Evolutionary conservation across 2,329 filamentous ascomycete species (phyloP), one percentile per base, ranked within the genome.

Genomic region (Neopestalotiopsis sp.): DNA sequence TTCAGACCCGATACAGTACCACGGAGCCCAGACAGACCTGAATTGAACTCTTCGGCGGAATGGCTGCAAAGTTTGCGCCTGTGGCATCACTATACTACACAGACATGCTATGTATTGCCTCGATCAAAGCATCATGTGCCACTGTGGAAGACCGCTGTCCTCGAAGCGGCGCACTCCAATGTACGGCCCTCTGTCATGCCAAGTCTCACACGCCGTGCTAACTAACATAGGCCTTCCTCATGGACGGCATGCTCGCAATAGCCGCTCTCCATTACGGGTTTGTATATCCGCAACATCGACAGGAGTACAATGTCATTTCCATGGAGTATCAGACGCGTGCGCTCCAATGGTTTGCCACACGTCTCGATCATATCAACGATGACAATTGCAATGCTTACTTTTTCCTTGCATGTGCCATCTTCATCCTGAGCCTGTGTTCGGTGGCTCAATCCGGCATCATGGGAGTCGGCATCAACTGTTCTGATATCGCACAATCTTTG

Each of bases 11-110:
- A 20, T 3, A 38, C 32, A 28, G 32, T 13, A 30, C 10, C 20
- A 13, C 40, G 58, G 13, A 40, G 32, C 14, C 34, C 38, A 1
- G 24, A 32, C 10, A 34, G 24, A 28, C 30, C 24, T 5, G 30
- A 61, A 5, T 24, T 10, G n/a, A 28, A 42, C n/a, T 86, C 83
- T 83, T 73, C 74, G 62, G 74, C 77, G 5, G 74, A 79, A 24
- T 70, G 69, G 69, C 30, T 70, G 40, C 66, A 68, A 42, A 70
- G 69, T 42, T 28, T 70, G 30, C 66, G 66, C 10, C 62, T 70
- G 5, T 65, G 67, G 34, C 66, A 70, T 45, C 67, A 70, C 45
- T 70, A 68, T 17, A 61, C 45, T 56, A 65, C 58, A 14, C 38
- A 61, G 30, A 65, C 63, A 5, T 64, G 42, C 24, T 64, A 61